Evolutionary conservation across 441 rosid genomes (phyloP).

Genomic region (Syzygium malaccense): DNA sequence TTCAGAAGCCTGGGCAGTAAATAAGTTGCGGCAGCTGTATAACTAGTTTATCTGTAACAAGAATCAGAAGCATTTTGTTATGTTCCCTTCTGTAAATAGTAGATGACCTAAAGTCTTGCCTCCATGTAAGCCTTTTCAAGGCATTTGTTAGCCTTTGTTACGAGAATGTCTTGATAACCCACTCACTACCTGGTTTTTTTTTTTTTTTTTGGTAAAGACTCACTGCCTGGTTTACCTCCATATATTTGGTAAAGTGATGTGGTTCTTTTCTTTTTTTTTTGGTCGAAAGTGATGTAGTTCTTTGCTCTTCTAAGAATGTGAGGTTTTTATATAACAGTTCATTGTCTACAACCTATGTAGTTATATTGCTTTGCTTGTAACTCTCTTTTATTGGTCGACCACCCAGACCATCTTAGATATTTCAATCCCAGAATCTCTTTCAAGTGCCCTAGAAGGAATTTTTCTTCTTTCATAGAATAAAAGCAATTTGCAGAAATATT

Average conservation of each 20-base stretch:
- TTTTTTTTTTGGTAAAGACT: too few species aligned
- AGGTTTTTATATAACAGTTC: background rate
- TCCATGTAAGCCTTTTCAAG: background rate
- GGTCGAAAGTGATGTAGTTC: background rate
- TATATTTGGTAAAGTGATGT: background rate
- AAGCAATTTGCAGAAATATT: background rate
- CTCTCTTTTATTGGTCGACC: background rate
- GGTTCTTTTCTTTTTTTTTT: background rate
- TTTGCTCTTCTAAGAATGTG: background rate
- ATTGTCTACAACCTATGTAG: background rate
- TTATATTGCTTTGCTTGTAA: background rate
- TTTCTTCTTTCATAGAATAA: background rate
- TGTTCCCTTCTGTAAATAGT: background rate
- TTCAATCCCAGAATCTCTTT: background rate
- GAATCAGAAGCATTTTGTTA: background rate
- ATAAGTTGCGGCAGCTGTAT: background rate
- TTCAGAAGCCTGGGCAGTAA: slow-evolving; percentile 2
- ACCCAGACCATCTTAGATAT: background rate
- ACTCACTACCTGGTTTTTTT: background rate
- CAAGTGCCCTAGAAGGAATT: background rate
- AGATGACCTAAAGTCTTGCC: background rate
- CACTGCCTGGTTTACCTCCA: background rate
- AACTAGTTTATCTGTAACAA: background rate
- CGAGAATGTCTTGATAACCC: background rate
- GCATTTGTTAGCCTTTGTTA: background rate